phyloP scores from a whole-genome alignment of 345 rosid species.

The Gynandropsis gynandra region DNA sequence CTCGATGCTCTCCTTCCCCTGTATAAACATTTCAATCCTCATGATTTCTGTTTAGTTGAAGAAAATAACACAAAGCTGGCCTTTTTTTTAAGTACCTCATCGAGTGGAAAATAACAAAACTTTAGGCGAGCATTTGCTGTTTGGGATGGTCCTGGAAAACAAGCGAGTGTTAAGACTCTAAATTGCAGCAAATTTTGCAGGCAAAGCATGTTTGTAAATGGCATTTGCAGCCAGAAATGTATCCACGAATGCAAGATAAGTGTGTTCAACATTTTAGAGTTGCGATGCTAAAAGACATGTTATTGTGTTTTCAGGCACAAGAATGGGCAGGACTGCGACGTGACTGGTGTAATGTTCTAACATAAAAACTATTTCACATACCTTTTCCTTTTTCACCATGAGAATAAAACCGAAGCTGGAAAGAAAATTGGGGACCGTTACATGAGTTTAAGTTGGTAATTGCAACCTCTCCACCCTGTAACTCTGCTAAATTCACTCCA shows the following conservation, averaged over 20 bases:
- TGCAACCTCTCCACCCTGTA: slow-evolving; percentile 55
- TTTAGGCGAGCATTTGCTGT: slow-evolving; percentile 65
- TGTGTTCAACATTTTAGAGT: no score
- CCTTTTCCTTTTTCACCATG: slow-evolving; percentile 19
- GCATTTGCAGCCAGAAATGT: no score
- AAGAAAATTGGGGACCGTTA: slow-evolving; percentile 48
- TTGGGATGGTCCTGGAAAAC: slow-evolving; percentile 21
- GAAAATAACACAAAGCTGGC: slow-evolving; percentile 6
- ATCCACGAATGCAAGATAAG: no score
- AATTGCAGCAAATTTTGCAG: slow-evolving; percentile 5
- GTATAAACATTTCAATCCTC: slow-evolving; percentile 7
- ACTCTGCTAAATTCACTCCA: slow-evolving; percentile 57
- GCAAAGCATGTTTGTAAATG: no score
- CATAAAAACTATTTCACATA: background rate
- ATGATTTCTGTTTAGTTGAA: background rate
- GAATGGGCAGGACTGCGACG: no score
- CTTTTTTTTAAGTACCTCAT: slow-evolving; percentile 36
- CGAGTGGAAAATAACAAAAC: slow-evolving; percentile 59
- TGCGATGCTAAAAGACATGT: no score
- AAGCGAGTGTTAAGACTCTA: slow-evolving; percentile 12
- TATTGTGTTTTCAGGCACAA: no score
- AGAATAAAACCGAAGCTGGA: slow-evolving; percentile 39
- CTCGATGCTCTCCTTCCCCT: slow-evolving; percentile 70
- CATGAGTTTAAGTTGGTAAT: slow-evolving; percentile 55
- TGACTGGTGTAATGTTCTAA: no score